Base-by-base conservation (phyloP, 305 asterid species). In the Fraxinus latifolia region DNA sequence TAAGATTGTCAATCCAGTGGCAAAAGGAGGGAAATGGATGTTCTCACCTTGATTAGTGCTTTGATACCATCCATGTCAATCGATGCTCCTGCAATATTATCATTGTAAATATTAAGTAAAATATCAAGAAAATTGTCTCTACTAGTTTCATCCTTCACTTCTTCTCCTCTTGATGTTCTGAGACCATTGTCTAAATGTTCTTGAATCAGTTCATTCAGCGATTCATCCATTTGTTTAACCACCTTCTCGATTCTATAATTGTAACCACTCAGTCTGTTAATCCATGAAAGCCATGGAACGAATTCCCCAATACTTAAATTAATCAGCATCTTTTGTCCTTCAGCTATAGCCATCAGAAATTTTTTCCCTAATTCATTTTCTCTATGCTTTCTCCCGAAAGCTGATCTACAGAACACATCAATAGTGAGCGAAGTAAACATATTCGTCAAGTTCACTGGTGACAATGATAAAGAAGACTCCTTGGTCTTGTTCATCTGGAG, bases 101-200 rank as follows among this genome's bases (percentile, higher is more conserved):
- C 79, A 33, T 68, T 80, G 4, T 87, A 85, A n/a, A 86, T 70
- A 33, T 80, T 82, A 5, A 88, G 83, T 62, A 89, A 76, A 72
- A 88, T 78, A 23, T 85, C 85, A 1, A 80, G 79, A 21, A 88
- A 86, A 14, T 80, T 81, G 7, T 53, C 53, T 11, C 67, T 62
- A 15, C 33, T 65, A 31, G 4, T 2, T 31, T 37, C 74, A n/a
- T 32, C 74, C 60, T 1, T 7, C 0, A 12, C 2, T 23, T 1
- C 32, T 31, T 31, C 33, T 31, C 33, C 33, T 31, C 33, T 31
- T 31, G 33, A 31, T 31, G 33, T 31, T 31, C 33, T 31, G 33
- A 31, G 33, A 31, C 33, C 33, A 31, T 31, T 58, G 32, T n/a
- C 55, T 74, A 53, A 11, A 3, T 76, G 76, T 37, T 79, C 82